phyloP scores from a whole-genome alignment of 441 rosid genomes.

The Corymbia citriodora region DNA sequence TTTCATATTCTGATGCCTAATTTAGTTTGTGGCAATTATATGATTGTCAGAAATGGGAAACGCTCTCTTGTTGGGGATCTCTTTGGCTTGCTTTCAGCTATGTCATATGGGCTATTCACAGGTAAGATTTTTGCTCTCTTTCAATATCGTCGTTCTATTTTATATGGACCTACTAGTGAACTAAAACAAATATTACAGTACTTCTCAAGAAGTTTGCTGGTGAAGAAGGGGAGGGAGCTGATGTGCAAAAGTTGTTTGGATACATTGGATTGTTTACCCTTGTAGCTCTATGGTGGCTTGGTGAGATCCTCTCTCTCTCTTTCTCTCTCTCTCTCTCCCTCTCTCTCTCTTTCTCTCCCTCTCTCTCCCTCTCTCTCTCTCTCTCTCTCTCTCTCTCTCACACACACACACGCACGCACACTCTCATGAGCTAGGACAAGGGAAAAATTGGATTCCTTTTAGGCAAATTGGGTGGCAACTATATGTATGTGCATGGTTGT shows the following conservation, averaged over 20 bases:
- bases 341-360: neutral
- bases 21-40: conserved; percentile 41
- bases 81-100: conserved; percentile 94
- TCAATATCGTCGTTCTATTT: neutral
- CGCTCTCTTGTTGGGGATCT: conserved; percentile 90
- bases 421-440: neutral
- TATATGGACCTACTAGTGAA: neutral
- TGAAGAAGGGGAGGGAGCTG: conserved; percentile 90
- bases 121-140: conserved; percentile 29
- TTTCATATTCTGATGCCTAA: neutral
- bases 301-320: conserved; percentile 31
- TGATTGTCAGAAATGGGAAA: conserved; percentile 72
- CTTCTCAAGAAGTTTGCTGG: conserved; percentile 96
- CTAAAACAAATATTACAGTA: conserved; percentile 46
- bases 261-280: conserved; percentile 93
- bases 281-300: conserved; percentile 99
- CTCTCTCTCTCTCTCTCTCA: neutral
- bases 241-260: conserved; percentile 96
- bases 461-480: neutral
- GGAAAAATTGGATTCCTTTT: neutral
- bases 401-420: no score
- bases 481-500: neutral
- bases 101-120: conserved; percentile 90
- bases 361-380: neutral
- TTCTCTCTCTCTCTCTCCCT: neutral